phyloP scores from a whole-genome alignment of 78 protist species.

The Cavenderia fasciculata region DNA sequence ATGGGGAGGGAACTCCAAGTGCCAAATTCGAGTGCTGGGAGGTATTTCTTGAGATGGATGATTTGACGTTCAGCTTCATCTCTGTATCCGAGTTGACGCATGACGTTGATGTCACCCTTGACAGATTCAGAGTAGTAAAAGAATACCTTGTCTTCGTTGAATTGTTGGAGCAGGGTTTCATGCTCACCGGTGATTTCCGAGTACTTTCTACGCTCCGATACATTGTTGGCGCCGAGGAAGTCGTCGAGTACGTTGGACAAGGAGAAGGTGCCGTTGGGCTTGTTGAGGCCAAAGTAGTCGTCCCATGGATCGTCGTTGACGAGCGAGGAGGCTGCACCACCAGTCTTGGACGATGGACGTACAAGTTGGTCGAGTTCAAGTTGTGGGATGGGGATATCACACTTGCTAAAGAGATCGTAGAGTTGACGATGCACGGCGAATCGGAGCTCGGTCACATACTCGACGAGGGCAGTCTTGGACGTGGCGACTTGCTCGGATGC shows the following conservation, averaged over 20 bases:
- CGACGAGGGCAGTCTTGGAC: slow-evolving; percentile 15
- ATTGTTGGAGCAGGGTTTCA: neutral
- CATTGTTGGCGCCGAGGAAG: neutral
- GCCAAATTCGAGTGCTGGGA: slow-evolving; percentile 22
- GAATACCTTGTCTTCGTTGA: slow-evolving; percentile 47
- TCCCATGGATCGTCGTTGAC: slow-evolving; percentile 51
- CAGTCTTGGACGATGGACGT: slow-evolving; percentile 1
- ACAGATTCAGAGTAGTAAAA: slow-evolving; percentile 41
- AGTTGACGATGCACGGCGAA: slow-evolving; percentile 15
- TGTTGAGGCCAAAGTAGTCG: neutral
- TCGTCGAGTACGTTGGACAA: neutral
- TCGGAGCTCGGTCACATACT: slow-evolving; percentile 22
- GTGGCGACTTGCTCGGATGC: neutral
- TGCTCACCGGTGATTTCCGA: slow-evolving; percentile 1
- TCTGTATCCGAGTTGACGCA: slow-evolving; percentile 26
- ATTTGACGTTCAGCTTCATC: slow-evolving; percentile 34
- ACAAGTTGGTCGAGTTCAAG: neutral
- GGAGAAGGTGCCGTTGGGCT: neutral
- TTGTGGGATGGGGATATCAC: slow-evolving; percentile 3
- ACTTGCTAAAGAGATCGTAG: slow-evolving; percentile 3
- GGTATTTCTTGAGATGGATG: slow-evolving; percentile 18
- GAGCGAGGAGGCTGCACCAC: neutral
- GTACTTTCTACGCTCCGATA: neutral
- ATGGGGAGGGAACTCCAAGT: slow-evolving; percentile 52
- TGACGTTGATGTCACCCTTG: slow-evolving; percentile 50